Base-by-base conservation (phyloP, 352 stramenopile genomes). In the Phytophthora macrochlamydospora region DNA sequence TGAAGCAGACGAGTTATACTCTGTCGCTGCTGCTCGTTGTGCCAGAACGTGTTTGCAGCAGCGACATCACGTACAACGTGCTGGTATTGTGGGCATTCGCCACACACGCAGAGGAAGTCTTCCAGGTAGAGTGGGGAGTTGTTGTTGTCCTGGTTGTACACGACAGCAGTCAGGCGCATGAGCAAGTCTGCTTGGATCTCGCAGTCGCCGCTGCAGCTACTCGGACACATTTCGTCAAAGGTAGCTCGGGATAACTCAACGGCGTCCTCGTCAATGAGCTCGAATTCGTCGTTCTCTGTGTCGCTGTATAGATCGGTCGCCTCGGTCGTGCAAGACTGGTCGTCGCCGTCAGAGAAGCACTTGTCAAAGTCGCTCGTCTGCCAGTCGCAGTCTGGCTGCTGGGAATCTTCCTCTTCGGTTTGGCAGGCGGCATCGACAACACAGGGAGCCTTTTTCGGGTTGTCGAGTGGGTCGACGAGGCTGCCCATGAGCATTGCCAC, bases 31-130 rank as follows among this genome's bases (percentile, higher is more conserved):
- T 64, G 49, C 7, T 67, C 54, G 14, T 58, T 73, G n/a, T 46
- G 60, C 49, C 30, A 51, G 12, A 65, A 52, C 30, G 28, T n/a
- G 37, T 79, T 81, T n/a, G 63, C 66, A 55, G 56, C 56, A 9
- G 64, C 53, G 30, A 92, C 79, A 33, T 92, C 79, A 18, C 60
- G 51, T 2, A 56, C 75, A 49, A 93, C 91, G 32, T 48, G 35
- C 28, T 80, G 64, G 73, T 87, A 86, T 52, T 79, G 69, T 9
- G 80, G 85, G 48, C 85, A 93, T 37, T 89, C 72, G 24, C 80
- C 78, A 43, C 85, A 93, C 1, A 50, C 55, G 45, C 83, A 92
- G 13, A 93, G 57, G 64, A 89, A 93, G 57, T 89, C 81, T 54
- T 87, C 70, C 30, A 90, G 65, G 28, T 77, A 76, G 11, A 87